These are phyloP conservation scores for Arabidopsis lyrata DNA, from an alignment of 441 rosid species.

Conservation along the genomic window DNA sequence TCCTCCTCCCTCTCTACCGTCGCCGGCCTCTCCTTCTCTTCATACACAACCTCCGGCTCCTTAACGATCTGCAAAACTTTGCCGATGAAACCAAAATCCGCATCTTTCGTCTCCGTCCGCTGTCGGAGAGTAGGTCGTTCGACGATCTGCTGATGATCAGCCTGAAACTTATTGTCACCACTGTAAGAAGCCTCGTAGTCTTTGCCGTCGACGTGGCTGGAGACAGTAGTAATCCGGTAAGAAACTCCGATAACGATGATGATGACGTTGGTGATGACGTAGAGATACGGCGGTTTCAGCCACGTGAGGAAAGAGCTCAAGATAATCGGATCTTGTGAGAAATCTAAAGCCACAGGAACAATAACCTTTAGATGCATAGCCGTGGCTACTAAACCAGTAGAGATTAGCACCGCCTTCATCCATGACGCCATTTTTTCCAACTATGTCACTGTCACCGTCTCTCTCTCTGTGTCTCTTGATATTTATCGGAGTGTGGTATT, in stretches of 20 bases:
- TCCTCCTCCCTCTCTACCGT: slow-evolving; percentile 43
- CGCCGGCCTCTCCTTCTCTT: slow-evolving; percentile 22
- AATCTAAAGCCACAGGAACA: slow-evolving; percentile 56
- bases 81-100: slow-evolving; percentile 28
- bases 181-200: slow-evolving; percentile 33
- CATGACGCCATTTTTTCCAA: slow-evolving; percentile 34
- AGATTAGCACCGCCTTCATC: slow-evolving; percentile 53
- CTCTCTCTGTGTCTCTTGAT: not conserved
- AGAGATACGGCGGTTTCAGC: slow-evolving; percentile 79
- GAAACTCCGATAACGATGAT: slow-evolving; percentile 74
- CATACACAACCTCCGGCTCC: slow-evolving; percentile 7
- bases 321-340: slow-evolving; percentile 56
- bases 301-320: slow-evolving; percentile 61
- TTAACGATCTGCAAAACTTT: not conserved
- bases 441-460: not conserved
- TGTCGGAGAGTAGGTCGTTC: not conserved
- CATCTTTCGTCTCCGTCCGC: slow-evolving; percentile 21
- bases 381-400: slow-evolving; percentile 53
- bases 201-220: slow-evolving; percentile 30
- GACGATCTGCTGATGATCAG: slow-evolving; percentile 17
- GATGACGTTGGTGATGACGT: slow-evolving; percentile 70
- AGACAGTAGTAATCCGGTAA: slow-evolving; percentile 23
- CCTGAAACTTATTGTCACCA: slow-evolving; percentile 34
- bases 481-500: slow-evolving; percentile 18
- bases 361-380: slow-evolving; percentile 55